phyloP scores from a whole-genome alignment of 495 filamentous ascomycete genomes.

The Podospora sp. region DNA sequence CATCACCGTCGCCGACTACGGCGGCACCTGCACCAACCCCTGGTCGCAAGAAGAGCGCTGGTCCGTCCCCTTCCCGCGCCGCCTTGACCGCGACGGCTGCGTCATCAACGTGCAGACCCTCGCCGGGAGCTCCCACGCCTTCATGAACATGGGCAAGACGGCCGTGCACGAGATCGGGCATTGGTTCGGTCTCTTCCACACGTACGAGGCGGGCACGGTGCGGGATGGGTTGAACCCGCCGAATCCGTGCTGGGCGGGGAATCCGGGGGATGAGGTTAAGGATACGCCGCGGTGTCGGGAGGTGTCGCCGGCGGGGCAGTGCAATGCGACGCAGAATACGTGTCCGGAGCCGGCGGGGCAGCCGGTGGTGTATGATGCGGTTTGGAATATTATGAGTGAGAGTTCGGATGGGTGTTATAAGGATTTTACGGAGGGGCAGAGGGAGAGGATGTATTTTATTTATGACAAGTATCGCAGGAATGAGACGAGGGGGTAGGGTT shows the following conservation, averaged over 20 bases:
- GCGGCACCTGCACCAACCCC: conserved; percentile 1
- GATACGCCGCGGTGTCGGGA: background rate
- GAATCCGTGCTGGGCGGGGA: conserved; percentile 8
- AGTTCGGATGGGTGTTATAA: background rate
- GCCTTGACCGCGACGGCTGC: background rate
- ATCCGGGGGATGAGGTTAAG: background rate
- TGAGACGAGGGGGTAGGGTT: background rate
- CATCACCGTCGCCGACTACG: background rate
- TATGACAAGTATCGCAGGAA: background rate
- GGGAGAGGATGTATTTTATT: background rate
- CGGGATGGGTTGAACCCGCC: background rate
- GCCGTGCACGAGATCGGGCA: background rate
- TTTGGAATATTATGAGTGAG: background rate
- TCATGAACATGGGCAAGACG: background rate
- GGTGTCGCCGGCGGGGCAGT: background rate
- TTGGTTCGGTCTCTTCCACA: conserved; percentile 3
- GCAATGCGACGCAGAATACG: background rate
- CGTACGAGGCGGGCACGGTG: background rate
- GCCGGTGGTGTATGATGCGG: background rate
- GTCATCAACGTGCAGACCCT: background rate
- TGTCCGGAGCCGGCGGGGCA: conserved; percentile 7
- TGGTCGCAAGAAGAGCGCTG: background rate
- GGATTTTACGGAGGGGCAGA: conserved; percentile 1
- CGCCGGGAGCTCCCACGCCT: background rate
- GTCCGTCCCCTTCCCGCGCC: background rate